These are phyloP conservation scores for Terfezia boudieri DNA, from an alignment of 495 filamentous ascomycete species.

Conservation along the genomic window DNA sequence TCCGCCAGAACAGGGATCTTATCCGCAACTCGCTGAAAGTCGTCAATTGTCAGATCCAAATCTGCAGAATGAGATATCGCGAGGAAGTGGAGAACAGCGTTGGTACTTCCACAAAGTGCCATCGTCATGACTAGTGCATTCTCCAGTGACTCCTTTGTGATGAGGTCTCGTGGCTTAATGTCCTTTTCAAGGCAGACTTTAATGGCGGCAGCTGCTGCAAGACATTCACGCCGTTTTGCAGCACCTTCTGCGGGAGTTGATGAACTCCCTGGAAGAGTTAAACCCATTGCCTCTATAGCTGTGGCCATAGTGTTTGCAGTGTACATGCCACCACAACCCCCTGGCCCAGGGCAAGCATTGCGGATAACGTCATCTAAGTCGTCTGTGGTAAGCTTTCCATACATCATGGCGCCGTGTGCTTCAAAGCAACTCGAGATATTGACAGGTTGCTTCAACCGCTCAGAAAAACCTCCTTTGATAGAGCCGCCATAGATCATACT, in stretches of 20 bases:
- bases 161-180: constrained; percentile 61
- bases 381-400: constrained; percentile 42
- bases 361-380: constrained; percentile 71
- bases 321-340: constrained; percentile 93
- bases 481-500: constrained; percentile 71
- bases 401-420: constrained; percentile 66
- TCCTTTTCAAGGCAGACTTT: constrained; percentile 66
- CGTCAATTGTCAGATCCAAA: constrained; percentile 62
- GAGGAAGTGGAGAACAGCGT: constrained; percentile 81
- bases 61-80: constrained; percentile 86
- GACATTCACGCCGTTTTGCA: constrained; percentile 79
- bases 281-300: constrained; percentile 87
- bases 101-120: constrained; percentile 76
- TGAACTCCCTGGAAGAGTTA: constrained; percentile 72
- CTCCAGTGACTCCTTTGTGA: constrained; percentile 72
- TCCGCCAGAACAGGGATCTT: constrained; percentile 90
- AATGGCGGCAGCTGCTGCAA: constrained; percentile 69
- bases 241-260: constrained; percentile 73
- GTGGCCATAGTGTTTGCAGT: constrained; percentile 97
- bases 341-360: constrained; percentile 71
- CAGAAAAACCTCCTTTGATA: constrained; percentile 66
- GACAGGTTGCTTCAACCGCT: constrained; percentile 53
- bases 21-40: constrained; percentile 68
- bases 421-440: constrained; percentile 87
- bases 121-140: constrained; percentile 88